Base-by-base conservation (phyloP, 2,329 filamentous ascomycete genomes). In the Juglanconis juglandina region DNA sequence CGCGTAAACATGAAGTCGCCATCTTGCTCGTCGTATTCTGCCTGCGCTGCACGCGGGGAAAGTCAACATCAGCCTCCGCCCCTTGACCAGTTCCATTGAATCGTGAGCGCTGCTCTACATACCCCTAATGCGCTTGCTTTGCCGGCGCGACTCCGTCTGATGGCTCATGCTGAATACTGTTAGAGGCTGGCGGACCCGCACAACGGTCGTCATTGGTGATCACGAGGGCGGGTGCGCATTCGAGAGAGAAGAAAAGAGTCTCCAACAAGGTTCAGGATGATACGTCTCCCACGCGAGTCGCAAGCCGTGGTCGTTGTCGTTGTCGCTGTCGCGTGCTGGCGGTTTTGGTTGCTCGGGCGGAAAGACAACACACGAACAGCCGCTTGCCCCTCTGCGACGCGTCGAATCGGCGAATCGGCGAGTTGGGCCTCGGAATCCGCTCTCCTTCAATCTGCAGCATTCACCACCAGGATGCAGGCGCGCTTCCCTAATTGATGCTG, bases 1-100 rank as follows among this genome's bases (percentile, higher is more conserved):
- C 89, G 84, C 64, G 87, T 86, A 71, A 92, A 93, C 60, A 86
- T 79, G 68, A 93, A 93, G 64, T 90, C 90, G 68, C 89, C 90
- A 76, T 90, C 87, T 68, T 89, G 84, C 72, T 93, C 89, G 68
- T 91, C 88, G 67, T 88, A 88, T 63, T 75, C 79, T 53, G 69
- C 67, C 54, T 68, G 59, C 58, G 68, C 71, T 70, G 59, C 51
- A 11, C 42, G 3, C 13, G 6, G 24, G 34, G 39, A 56, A 14
- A 24, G 4, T 3, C 17, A 9, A 8, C 7, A 47, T 64, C 52
- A 47, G 42, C 41, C 24, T 52, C 37, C 14, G 8, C 30, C 54
- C 50, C 37, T 24, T 52, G 46, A 47, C 44, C 50, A 37, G 9
- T 24, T 53, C 57, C 5, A 37, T 33, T 34, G 4, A 6, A 32